These are phyloP conservation scores for Staphylotrichum tortipilum DNA, from an alignment of 495 filamentous ascomycete genomes.

Conservation along the genomic window DNA sequence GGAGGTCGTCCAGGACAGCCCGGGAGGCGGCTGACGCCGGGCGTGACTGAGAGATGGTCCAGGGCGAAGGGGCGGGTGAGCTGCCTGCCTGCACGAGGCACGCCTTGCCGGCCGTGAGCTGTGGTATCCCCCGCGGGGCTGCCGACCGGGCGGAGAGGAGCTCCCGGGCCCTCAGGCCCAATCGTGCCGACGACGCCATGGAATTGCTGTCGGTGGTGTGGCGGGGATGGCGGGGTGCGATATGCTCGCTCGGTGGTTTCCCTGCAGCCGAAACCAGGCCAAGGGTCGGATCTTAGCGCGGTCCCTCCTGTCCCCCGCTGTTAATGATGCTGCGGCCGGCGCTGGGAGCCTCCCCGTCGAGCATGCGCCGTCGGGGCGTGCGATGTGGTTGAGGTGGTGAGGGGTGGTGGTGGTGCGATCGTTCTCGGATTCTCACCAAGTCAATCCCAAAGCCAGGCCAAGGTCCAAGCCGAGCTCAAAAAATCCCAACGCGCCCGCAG, in stretches of 20 bases:
- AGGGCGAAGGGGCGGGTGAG: background rate
- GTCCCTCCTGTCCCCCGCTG: background rate
- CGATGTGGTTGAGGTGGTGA: background rate
- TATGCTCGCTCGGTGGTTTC: too few species aligned
- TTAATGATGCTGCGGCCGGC: background rate
- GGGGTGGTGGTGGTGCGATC: too few species aligned
- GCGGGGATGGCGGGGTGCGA: too few species aligned
- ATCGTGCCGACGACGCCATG: constrained; percentile 9
- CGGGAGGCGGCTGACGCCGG: background rate
- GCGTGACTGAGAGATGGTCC: too few species aligned
- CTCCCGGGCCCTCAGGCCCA: constrained; percentile 8
- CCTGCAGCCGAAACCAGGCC: too few species aligned
- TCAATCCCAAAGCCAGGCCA: too few species aligned
- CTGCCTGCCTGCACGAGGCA: background rate
- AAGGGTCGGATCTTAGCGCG: too few species aligned
- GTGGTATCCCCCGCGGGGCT: background rate
- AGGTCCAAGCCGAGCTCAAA: constrained; percentile 1
- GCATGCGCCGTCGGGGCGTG: background rate
- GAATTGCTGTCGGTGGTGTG: too few species aligned
- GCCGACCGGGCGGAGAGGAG: background rate
- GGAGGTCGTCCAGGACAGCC: background rate
- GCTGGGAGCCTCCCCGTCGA: background rate
- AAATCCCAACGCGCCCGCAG: background rate
- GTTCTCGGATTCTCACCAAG: too few species aligned
- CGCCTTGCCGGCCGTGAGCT: background rate